Percentiles rank a stretch among this genome's conserved stretches.
These are phyloP conservation scores for Cutaneotrichosporon cutaneum DNA, from an alignment of 1,284 basidiomycete species.

Conservation along the genomic window DNA sequence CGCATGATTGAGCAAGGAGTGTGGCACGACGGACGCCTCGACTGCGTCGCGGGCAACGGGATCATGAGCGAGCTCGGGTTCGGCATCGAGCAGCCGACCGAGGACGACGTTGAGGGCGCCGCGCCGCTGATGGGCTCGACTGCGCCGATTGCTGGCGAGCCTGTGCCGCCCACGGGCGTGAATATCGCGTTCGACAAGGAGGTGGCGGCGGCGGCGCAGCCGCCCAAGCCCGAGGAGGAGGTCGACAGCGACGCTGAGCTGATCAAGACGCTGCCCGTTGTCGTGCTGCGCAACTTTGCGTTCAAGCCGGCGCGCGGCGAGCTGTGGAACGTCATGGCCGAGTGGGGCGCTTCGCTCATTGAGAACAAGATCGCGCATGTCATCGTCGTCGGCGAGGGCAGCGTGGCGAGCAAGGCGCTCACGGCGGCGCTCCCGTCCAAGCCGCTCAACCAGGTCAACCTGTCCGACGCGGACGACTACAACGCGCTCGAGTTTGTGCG, in stretches of 20 bases:
- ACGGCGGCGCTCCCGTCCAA: conserved; percentile 85
- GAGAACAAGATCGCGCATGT: conserved; percentile 90
- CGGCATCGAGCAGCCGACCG: conserved; percentile 63
- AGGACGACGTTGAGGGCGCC: conserved; percentile 51
- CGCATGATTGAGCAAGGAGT: conserved; percentile 59
- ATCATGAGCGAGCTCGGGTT: conserved; percentile 77
- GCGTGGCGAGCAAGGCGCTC: conserved; percentile 78
- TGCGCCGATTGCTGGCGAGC: conserved; percentile 37
- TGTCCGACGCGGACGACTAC: conserved; percentile 79
- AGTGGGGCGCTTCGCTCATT: conserved; percentile 79
- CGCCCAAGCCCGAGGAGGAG: neutral
- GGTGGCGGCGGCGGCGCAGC: neutral
- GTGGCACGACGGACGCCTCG: conserved; percentile 79
- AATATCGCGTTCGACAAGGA: conserved; percentile 6
- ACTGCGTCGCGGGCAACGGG: conserved; percentile 76
- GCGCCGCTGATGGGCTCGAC: conserved; percentile 36
- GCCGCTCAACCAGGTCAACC: conserved; percentile 71
- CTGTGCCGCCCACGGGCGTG: conserved; percentile 27
- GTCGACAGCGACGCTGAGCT: conserved; percentile 54
- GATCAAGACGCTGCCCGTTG: conserved; percentile 72
- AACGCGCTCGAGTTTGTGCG: conserved; percentile 79
- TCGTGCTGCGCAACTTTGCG: conserved; percentile 76
- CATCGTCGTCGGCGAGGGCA: conserved; percentile 84
- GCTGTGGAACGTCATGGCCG: conserved; percentile 70
- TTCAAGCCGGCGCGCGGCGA: conserved; percentile 66